Evolutionary conservation across 1,139 yeast genomes (phyloP).

Genomic region (Diutina sp.): DNA sequence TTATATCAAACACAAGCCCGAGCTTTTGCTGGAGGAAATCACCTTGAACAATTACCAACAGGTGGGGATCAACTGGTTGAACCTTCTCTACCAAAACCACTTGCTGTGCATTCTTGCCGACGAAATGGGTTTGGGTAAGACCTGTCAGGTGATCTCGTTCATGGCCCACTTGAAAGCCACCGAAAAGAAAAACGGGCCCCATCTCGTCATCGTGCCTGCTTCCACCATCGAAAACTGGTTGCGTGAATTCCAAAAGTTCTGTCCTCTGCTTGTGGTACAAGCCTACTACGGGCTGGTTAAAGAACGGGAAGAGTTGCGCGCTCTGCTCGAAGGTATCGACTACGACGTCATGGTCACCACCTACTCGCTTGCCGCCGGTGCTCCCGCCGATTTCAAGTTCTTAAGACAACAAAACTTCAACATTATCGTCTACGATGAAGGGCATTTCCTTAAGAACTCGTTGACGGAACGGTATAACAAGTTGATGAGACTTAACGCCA

Average conservation of each 20-base stretch:
- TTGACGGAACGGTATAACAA: conserved; percentile 76
- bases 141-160: conserved; percentile 93
- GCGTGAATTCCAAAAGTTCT: conserved; percentile 82
- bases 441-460: conserved; percentile 90
- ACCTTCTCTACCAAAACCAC: conserved; percentile 60
- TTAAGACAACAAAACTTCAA: conserved; percentile 65
- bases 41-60: conserved; percentile 81
- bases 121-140: conserved; percentile 96
- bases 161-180: conserved; percentile 68
- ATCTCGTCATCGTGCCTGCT: conserved; percentile 83
- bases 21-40: conserved; percentile 45
- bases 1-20: conserved; percentile 66
- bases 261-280: conserved; percentile 70
- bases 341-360: conserved; percentile 92
- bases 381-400: conserved; percentile 70
- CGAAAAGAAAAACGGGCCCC: conserved; percentile 49
- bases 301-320: conserved; percentile 78
- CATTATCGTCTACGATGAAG: conserved; percentile 91
- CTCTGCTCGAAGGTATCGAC: conserved; percentile 45
- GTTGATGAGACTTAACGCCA: conserved; percentile 70
- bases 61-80: conserved; percentile 91
- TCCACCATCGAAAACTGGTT: conserved; percentile 97
- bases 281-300: conserved; percentile 86
- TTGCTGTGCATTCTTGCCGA: conserved; percentile 92
- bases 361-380: conserved; percentile 81